phyloP scores from a whole-genome alignment of 2,329 filamentous ascomycete species.

The Talaromyces sp. region DNA sequence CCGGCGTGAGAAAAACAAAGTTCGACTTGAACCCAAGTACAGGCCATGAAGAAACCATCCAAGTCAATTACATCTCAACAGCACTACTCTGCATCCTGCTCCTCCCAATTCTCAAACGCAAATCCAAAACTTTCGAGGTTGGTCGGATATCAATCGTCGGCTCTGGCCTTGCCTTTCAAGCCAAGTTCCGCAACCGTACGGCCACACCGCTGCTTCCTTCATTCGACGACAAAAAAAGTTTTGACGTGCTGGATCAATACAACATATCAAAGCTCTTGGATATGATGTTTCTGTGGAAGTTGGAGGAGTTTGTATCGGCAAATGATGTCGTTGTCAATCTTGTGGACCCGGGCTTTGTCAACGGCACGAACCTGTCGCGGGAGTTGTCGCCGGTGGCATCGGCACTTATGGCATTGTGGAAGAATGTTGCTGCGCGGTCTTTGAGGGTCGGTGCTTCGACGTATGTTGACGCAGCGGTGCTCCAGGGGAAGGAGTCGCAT shows the following conservation, averaged over 20 bases:
- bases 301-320: slow-evolving; percentile 31
- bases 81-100: slow-evolving; percentile 50
- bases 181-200: slow-evolving; percentile 11
- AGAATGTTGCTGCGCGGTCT: not conserved
- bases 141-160: slow-evolving; percentile 15
- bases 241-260: not conserved
- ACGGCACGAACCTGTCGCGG: slow-evolving; percentile 34
- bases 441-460: not conserved
- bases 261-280: not conserved
- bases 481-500: not conserved
- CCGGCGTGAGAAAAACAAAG: slow-evolving; percentile 20
- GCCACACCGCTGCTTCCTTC: not conserved
- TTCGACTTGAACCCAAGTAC: slow-evolving; percentile 25
- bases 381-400: not conserved
- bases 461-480: not conserved
- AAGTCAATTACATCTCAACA: slow-evolving; percentile 55
- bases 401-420: not conserved
- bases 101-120: slow-evolving; percentile 39
- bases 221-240: not conserved
- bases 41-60: slow-evolving; percentile 49
- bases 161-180: slow-evolving; percentile 12
- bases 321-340: slow-evolving; percentile 43
- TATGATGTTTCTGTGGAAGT: slow-evolving; percentile 31
- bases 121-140: not conserved
- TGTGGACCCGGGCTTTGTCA: slow-evolving; percentile 41